Percentiles rank a stretch among this genome's conserved stretches.
phyloP scores from a whole-genome alignment of 345 rosid species.

The Diplotaxis tenuifolia region DNA sequence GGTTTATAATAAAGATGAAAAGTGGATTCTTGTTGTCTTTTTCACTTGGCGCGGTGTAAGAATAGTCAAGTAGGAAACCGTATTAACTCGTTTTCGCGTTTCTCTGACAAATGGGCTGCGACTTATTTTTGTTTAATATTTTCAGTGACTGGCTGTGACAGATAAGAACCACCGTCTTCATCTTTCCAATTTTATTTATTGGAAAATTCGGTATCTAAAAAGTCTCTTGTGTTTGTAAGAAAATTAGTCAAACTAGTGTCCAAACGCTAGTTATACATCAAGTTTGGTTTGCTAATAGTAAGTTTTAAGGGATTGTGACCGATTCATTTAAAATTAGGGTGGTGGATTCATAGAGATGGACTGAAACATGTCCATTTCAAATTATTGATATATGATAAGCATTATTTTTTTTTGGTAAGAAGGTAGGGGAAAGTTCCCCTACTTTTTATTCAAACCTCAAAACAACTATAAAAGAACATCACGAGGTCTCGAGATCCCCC shows the following conservation, averaged over 20 bases:
- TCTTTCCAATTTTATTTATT: not conserved
- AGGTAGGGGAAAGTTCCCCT: too few species aligned
- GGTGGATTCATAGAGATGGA: not conserved
- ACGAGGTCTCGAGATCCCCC: too few species aligned
- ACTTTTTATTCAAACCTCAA: too few species aligned
- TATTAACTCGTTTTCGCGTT: slow-evolving; percentile 20
- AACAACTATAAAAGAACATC: too few species aligned
- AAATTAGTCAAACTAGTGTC: not conserved
- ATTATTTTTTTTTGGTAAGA: too few species aligned
- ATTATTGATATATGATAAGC: not conserved
- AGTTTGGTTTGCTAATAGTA: not conserved
- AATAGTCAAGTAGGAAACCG: slow-evolving; percentile 16
- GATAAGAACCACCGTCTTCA: slow-evolving; percentile 4
- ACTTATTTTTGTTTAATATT: not conserved
- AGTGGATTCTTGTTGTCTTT: slow-evolving; percentile 17
- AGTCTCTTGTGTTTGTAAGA: not conserved
- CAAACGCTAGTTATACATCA: not conserved
- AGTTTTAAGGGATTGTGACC: not conserved
- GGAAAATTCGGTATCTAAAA: not conserved
- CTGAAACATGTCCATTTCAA: not conserved
- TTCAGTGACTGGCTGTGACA: slow-evolving; percentile 9
- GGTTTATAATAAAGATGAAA: slow-evolving; percentile 1
- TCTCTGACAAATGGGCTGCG: slow-evolving; percentile 11
- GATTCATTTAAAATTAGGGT: not conserved
- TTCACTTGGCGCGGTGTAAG: slow-evolving; percentile 11